A percentile compares a stretch with the other conserved stretches of the same genome.
phyloP scores from a whole-genome alignment of 345 rosid species.

The Dipteronia dyeriana region DNA sequence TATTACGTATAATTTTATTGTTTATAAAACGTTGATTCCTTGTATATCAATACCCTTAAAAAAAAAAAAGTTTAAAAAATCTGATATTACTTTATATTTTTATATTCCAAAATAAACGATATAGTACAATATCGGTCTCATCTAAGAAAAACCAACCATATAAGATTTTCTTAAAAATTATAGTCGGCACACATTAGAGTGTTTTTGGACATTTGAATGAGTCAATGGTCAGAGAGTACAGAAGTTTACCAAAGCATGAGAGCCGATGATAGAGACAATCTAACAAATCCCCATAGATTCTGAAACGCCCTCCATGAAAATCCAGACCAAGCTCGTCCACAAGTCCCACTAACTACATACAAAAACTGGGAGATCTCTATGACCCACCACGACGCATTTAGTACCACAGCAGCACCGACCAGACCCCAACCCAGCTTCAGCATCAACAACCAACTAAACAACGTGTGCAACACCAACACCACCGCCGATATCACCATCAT shows the following conservation, averaged over 20 bases:
- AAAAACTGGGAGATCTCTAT: constrained; percentile 50
- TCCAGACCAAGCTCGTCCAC: constrained; percentile 83
- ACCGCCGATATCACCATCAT: constrained; percentile 69
- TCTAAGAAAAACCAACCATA: too few relatives aligned
- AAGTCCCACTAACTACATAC: constrained; percentile 67
- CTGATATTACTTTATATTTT: too few relatives aligned
- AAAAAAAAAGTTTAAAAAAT: too few relatives aligned
- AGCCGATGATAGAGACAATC: constrained; percentile 81
- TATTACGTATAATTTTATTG: too few relatives aligned
- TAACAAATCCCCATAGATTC: constrained; percentile 66
- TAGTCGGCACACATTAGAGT: too few relatives aligned
- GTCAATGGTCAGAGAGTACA: too few relatives aligned
- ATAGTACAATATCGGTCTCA: too few relatives aligned
- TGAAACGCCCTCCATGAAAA: constrained; percentile 79
- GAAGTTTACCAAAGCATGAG: constrained; percentile 74
- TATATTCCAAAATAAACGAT: too few relatives aligned
- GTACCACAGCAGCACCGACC: constrained; percentile 67
- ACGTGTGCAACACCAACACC: constrained; percentile 56
- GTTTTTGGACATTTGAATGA: too few relatives aligned
- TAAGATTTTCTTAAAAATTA: too few relatives aligned
- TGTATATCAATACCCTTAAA: too few relatives aligned
- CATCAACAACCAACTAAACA: constrained; percentile 73
- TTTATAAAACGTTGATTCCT: too few relatives aligned
- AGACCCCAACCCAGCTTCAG: constrained; percentile 65
- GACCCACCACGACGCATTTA: constrained; percentile 76